Percentiles rank a stretch among this genome's conserved stretches.
These are phyloP conservation scores for Ogataea paradorogensis DNA, from an alignment of 805 yeast genomes.

Conservation along the genomic window DNA sequence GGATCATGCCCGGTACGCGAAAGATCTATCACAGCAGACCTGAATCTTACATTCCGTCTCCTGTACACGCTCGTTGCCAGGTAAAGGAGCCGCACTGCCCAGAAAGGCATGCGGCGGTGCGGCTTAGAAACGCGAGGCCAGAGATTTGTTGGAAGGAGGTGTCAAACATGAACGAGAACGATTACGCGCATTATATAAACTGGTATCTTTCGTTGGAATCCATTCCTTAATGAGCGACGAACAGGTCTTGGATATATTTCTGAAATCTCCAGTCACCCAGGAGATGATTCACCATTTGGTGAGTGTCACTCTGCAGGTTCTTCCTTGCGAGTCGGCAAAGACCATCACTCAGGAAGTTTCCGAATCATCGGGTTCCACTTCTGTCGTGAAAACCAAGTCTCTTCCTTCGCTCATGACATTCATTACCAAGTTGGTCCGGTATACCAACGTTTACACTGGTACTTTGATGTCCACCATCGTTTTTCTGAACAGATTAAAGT, in stretches of 20 bases:
- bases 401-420: conserved; percentile 74
- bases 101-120: conserved; percentile 9
- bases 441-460: conserved; percentile 78
- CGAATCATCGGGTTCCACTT: conserved; percentile 31
- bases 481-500: conserved; percentile 58
- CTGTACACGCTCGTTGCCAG: conserved; percentile 3
- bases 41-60: neutral
- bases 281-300: conserved; percentile 73
- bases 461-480: conserved; percentile 71
- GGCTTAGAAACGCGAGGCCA: conserved; percentile 3
- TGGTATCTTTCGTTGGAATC: neutral
- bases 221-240: conserved; percentile 38
- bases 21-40: no score
- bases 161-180: conserved; percentile 4
- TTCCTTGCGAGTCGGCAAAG: conserved; percentile 53
- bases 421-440: conserved; percentile 65
- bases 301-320: conserved; percentile 60
- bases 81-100: conserved; percentile 5
- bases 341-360: conserved; percentile 35
- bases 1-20: no score
- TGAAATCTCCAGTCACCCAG: conserved; percentile 66
- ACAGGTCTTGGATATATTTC: conserved; percentile 57
- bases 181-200: conserved; percentile 2
- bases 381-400: conserved; percentile 36
- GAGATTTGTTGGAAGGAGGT: conserved; percentile 11